Conservation (phyloP, 1,284 basidiomycete genomes). For the Melampsora americana region DNA sequence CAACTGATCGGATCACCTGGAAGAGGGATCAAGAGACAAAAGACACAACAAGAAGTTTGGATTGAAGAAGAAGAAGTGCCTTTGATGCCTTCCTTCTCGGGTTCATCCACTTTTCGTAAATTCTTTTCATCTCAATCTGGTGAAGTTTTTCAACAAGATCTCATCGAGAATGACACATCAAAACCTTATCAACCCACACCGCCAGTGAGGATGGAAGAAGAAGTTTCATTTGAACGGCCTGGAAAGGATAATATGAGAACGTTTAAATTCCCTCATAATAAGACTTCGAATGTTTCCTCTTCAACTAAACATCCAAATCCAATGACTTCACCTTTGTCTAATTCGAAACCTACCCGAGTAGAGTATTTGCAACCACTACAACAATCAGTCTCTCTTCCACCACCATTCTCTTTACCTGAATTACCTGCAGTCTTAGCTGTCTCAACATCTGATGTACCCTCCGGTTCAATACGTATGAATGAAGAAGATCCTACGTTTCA, state of each 20-base stretch:
- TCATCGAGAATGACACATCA: too few relatives aligned
- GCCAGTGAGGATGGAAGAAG: conserved; percentile 1
- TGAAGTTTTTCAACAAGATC: too few relatives aligned
- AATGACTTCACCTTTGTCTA: too few relatives aligned
- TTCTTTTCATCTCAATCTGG: conserved; percentile 21
- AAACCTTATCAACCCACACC: background rate
- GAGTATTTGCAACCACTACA: background rate
- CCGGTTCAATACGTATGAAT: too few relatives aligned
- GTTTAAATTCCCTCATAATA: conserved; percentile 30
- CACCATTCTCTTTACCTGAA: background rate
- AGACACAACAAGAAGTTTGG: background rate
- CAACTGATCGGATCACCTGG: background rate
- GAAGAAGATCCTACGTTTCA: background rate
- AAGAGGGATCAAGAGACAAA: conserved; percentile 5
- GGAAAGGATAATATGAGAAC: conserved; percentile 43
- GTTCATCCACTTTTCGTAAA: too few relatives aligned
- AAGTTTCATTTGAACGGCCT: conserved; percentile 15
- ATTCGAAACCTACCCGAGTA: too few relatives aligned
- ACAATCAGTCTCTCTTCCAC: background rate
- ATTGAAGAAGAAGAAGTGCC: background rate
- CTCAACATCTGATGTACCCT: background rate
- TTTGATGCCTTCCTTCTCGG: conserved; percentile 1
- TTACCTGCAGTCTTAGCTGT: background rate
- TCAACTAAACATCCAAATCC: too few relatives aligned
- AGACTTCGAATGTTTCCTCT: background rate